A percentile compares a stretch with the other conserved stretches of the same genome.
Evolutionary conservation across 140 eudicot genomes (phyloP).

Genomic region (Erigeron philadelphicus): DNA sequence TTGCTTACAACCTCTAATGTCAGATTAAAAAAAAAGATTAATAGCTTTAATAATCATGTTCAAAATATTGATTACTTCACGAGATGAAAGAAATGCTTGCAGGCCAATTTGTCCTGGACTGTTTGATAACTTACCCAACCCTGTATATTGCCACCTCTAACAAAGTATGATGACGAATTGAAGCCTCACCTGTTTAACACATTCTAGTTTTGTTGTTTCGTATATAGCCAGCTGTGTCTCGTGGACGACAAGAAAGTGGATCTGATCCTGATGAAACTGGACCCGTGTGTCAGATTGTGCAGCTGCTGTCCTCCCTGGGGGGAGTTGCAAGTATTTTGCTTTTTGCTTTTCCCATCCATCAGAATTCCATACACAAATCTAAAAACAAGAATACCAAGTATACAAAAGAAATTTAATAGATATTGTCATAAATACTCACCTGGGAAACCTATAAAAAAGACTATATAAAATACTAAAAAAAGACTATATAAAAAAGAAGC

Average conservation of each 20-base stretch:
- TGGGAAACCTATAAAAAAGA: background rate
- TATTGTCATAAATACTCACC: background rate
- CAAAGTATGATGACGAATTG: background rate
- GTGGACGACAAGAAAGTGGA: slow-evolving; percentile 78
- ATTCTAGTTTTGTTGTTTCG: slow-evolving; percentile 72
- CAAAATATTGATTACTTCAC: too few species aligned
- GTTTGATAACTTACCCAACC: background rate
- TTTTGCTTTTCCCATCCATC: slow-evolving; percentile 90
- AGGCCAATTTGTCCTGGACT: background rate
- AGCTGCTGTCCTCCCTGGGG: slow-evolving; percentile 57
- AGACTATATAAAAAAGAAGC: background rate
- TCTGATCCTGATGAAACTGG: slow-evolving; percentile 92
- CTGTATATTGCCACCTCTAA: background rate
- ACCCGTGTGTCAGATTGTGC: slow-evolving; percentile 81
- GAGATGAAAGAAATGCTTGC: background rate
- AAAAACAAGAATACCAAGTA: background rate
- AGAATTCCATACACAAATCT: slow-evolving; percentile 92
- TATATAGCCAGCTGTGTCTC: slow-evolving; percentile 86
- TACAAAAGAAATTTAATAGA: background rate
- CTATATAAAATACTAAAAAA: background rate
- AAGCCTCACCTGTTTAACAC: slow-evolving; percentile 66
- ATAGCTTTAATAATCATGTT: background rate
- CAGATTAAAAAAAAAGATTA: background rate
- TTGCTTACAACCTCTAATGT: background rate
- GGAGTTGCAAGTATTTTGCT: slow-evolving; percentile 60